phyloP scores from a whole-genome alignment of 2,329 filamentous ascomycete species.

The Fusarium brachygibbosum region DNA sequence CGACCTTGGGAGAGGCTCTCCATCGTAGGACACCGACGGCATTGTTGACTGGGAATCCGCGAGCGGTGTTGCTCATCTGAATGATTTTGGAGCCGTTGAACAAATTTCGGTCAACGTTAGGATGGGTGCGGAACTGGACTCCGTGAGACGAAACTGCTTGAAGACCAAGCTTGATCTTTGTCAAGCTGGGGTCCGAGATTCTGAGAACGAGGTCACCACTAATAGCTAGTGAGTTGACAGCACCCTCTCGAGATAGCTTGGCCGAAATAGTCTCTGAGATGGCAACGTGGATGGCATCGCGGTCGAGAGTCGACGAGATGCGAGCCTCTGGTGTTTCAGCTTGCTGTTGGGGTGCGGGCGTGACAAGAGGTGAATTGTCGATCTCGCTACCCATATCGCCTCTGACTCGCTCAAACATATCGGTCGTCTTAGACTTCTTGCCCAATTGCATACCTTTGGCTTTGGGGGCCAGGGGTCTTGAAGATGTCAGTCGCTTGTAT shows the following conservation, averaged over 20 bases:
- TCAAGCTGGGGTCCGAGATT: conserved; percentile 88
- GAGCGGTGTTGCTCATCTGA: conserved; percentile 88
- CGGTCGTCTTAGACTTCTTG: conserved; percentile 97
- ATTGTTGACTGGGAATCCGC: conserved; percentile 95
- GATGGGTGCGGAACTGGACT: conserved; percentile 94
- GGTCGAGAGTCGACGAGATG: conserved; percentile 77
- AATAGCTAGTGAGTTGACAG: conserved; percentile 86
- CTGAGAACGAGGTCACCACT: conserved; percentile 93
- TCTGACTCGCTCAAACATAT: conserved; percentile 96
- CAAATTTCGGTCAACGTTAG: conserved; percentile 90
- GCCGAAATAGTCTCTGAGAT: conserved; percentile 92
- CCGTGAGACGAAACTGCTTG: conserved; percentile 82
- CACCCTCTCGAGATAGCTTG: conserved; percentile 88
- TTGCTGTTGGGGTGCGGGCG: conserved; percentile 64
- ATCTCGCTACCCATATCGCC: conserved; percentile 90
- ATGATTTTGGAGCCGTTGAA: conserved; percentile 88
- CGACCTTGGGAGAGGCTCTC: conserved; percentile 85
- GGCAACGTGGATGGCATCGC: conserved; percentile 88
- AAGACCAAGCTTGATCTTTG: conserved; percentile 90
- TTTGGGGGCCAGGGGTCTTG: conserved; percentile 75
- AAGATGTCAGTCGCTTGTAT: conserved; percentile 22
- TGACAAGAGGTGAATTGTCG: conserved; percentile 81
- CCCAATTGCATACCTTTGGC: conserved; percentile 99
- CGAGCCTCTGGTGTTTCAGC: conserved; percentile 68
- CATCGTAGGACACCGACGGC: conserved; percentile 93